These are phyloP conservation scores for Pseudogymnoascus verrucosus DNA, from an alignment of 2,329 filamentous ascomycete species.

Conservation along the genomic window DNA sequence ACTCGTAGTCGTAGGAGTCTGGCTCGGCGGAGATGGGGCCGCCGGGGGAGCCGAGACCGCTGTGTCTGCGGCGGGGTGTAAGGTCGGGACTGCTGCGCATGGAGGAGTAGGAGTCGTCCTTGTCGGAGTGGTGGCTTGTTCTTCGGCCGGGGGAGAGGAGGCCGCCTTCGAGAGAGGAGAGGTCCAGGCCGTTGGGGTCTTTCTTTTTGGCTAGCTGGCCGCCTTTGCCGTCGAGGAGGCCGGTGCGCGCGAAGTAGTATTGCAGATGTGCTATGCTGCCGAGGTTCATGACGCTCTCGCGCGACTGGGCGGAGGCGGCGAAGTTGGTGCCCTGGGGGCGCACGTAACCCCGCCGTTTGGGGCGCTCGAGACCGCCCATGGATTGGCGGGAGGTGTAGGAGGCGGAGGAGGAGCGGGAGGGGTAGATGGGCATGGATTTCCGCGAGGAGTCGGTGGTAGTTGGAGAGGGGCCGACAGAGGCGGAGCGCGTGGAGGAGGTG, in stretches of 20 bases:
- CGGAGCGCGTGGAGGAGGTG: constrained; percentile 41
- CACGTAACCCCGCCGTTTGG: constrained; percentile 33
- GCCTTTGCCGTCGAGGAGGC: constrained; percentile 86
- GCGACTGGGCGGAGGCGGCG: constrained; percentile 77
- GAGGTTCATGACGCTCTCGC: constrained; percentile 92
- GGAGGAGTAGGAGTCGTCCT: constrained; percentile 53
- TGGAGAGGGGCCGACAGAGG: constrained; percentile 35
- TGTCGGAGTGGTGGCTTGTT: constrained; percentile 38
- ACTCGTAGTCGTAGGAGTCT: constrained; percentile 42
- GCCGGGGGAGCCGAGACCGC: constrained; percentile 41
- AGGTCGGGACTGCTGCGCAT: constrained; percentile 52
- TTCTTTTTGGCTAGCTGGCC: constrained; percentile 72
- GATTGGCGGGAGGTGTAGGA: constrained; percentile 43
- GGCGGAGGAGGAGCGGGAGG: constrained; percentile 56
- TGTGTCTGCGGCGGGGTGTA: constrained; percentile 29
- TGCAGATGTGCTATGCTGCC: constrained; percentile 96
- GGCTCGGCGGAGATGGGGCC: constrained; percentile 25
- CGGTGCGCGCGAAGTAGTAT: constrained; percentile 95
- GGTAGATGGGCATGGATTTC: constrained; percentile 38
- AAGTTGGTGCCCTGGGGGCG: constrained; percentile 48
- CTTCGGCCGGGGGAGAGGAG: constrained; percentile 30
- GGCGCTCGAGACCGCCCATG: constrained; percentile 29
- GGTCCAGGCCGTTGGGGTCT: constrained; percentile 46
- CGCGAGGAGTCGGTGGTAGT: constrained; percentile 35
- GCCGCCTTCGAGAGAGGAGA: constrained; percentile 44